These are phyloP conservation scores for Nannochloropsis salina DNA, from an alignment of 108 stramenopile species.

Conservation along the genomic window DNA sequence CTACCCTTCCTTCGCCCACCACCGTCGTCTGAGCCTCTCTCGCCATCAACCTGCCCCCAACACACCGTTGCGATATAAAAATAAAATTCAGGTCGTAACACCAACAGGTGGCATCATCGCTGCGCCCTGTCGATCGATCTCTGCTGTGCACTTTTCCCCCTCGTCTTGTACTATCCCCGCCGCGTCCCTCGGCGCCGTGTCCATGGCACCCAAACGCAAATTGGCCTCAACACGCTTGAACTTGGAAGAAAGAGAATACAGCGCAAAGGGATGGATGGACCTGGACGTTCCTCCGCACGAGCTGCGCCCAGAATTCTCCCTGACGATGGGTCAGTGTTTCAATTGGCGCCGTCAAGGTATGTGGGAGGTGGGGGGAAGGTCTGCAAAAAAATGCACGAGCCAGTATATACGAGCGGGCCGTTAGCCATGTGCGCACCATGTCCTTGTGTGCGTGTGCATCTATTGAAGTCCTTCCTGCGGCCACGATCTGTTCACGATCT, in stretches of 20 bases:
- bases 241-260: neutral
- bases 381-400: neutral
- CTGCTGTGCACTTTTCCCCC: neutral
- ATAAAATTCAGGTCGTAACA: too few species aligned
- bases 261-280: constrained; percentile 26
- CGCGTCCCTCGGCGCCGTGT: neutral
- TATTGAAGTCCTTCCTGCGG: too few species aligned
- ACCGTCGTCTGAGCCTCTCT: too few species aligned
- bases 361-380: neutral
- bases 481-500: too few species aligned
- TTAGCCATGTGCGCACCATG: neutral
- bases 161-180: neutral
- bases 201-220: neutral
- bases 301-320: constrained; percentile 33
- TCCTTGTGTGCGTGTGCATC: too few species aligned
- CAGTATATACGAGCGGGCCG: neutral
- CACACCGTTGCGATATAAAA: too few species aligned
- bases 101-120: too few species aligned
- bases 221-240: neutral
- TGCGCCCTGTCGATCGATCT: too few species aligned
- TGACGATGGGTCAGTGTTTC: constrained; percentile 47
- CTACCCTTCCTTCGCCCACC: too few species aligned
- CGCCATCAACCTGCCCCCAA: too few species aligned
- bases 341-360: constrained; percentile 37
- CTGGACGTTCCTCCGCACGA: constrained; percentile 36